Percentiles rank a stretch among this genome's conserved stretches.
Conservation (phyloP, 306 rosid species). For the Benincasa hispida region DNA sequence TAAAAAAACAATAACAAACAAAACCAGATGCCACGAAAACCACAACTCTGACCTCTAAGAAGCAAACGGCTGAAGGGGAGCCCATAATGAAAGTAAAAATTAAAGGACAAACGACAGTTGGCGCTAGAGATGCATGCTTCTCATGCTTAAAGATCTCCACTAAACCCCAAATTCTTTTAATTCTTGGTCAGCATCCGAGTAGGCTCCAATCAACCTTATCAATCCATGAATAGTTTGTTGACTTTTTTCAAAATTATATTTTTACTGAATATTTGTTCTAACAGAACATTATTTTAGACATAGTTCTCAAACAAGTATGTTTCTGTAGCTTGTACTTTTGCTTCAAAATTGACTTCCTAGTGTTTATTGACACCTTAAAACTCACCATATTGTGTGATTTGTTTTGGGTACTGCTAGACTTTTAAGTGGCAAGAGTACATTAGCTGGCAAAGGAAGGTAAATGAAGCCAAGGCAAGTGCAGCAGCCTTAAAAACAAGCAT, state of each 20-base stretch:
- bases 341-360: background rate
- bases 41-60: background rate
- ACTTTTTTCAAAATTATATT: background rate
- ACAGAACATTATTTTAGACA: background rate
- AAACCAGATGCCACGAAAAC: background rate
- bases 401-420: constrained; percentile 38
- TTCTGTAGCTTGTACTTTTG: background rate
- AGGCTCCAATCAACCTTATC: background rate
- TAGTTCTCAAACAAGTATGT: background rate
- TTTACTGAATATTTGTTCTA: background rate
- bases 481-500: constrained; percentile 51
- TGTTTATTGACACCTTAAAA: background rate
- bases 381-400: background rate
- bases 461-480: constrained; percentile 59
- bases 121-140: too few relatives aligned
- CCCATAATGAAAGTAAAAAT: too few relatives aligned
- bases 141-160: too few relatives aligned
- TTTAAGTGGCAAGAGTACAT: constrained; percentile 85
- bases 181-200: background rate
- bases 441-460: constrained; percentile 58
- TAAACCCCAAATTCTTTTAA: background rate
- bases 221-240: background rate
- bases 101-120: too few relatives aligned
- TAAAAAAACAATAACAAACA: background rate
- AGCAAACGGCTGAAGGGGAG: too few relatives aligned